Evolutionary conservation across 306 rosid species (phyloP), one percentile per base, ranked within the genome.

Genomic region (Cucumis hystrix): DNA sequence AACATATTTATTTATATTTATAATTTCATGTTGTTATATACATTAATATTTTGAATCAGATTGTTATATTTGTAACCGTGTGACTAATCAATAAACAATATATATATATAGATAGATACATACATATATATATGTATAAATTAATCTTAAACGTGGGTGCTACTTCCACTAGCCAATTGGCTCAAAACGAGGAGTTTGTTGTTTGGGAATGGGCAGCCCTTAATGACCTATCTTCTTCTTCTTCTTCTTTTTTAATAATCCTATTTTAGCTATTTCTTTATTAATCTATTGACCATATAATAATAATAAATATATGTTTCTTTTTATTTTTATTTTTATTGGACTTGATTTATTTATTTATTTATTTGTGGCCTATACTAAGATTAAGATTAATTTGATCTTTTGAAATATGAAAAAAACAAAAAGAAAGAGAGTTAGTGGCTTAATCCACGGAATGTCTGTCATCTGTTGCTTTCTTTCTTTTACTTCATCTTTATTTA

Each of bases 391-490:
- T 1, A 23, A 71, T 49, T 71, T 3, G 23, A 71, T 14, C 3
- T 23, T 30, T 16, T 16, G 9, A 51, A 51, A 72, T 49, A 28
- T 47, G 39, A 28, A 3, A 67, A 0, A 28, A 16, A 72, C 1
- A 72, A 47, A 69, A 47, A 23, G 16, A 51, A 37, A 51, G 9
- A 17, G 25, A 30, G 47, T 51, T 72, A 72, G 77, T 72, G 77
- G 77, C 77, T 72, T 16, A 72, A 51, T 72, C 17, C 59, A 17
- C 77, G 77, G 77, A 72, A 51, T 72, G 77, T 72, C 77, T 52
- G 60, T 51, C 57, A 41, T 23, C 20, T 47, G 57, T 47, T 23
- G 58, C 20, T 21, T 47, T 13, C 20, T 21, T 47, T 13, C 54
- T 52, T 23, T 70, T 43, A 70, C 21, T 70, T 21, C 23, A 6